Conservation (phyloP, 495 filamentous ascomycete species). For the Arthonia radiata region DNA sequence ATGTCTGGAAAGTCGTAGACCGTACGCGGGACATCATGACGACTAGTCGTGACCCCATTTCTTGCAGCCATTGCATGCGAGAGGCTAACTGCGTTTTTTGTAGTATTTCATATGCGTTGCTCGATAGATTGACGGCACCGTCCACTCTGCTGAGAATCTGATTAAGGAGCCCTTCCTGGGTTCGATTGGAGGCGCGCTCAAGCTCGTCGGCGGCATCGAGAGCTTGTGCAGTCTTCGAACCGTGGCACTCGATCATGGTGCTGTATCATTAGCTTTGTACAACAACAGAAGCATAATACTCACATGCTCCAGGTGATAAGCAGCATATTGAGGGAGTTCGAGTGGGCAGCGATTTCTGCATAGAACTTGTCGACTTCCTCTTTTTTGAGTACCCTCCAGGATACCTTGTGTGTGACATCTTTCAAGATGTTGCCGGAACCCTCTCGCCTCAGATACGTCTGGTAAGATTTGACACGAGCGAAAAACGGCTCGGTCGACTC, state of each 20-base stretch:
- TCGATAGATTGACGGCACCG: too few species aligned
- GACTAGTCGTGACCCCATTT: too few species aligned
- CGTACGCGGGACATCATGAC: neutral
- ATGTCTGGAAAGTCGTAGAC: neutral
- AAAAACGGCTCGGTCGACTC: conserved; percentile 3
- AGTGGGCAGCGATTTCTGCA: conserved; percentile 10
- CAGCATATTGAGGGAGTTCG: conserved; percentile 13
- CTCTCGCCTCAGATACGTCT: too few species aligned
- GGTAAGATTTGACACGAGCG: conserved; percentile 2
- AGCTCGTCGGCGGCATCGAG: too few species aligned
- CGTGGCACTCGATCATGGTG: conserved; percentile 1
- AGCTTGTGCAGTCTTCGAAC: too few species aligned
- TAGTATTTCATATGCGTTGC: too few species aligned
- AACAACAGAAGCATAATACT: neutral
- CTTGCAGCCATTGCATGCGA: too few species aligned
- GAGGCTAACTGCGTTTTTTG: too few species aligned
- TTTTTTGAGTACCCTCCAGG: conserved; percentile 11
- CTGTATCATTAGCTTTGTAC: conserved; percentile 1
- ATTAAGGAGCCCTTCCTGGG: too few species aligned
- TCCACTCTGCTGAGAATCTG: too few species aligned
- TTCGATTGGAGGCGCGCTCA: too few species aligned
- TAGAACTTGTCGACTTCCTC: conserved; percentile 13
- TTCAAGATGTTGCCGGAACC: conserved; percentile 3
- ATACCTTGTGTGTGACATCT: conserved; percentile 8
- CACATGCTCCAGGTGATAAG: conserved; percentile 10